Percentiles rank a stretch among this genome's conserved stretches.
Conservation (phyloP, 2,329 filamentous ascomycete species). For the Fusarium metavorans region DNA sequence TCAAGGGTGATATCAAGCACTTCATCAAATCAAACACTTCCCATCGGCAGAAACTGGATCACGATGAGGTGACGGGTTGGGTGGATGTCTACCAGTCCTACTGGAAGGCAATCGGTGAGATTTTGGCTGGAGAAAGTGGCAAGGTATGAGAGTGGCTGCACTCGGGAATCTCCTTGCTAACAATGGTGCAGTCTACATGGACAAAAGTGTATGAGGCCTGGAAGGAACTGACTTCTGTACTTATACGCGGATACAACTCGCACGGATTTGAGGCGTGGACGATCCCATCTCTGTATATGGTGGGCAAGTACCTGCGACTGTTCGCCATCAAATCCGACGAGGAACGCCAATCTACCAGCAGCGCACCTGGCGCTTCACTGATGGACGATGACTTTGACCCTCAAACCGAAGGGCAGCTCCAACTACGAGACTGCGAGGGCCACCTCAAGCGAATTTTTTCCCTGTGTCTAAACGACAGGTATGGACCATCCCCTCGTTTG, state of each 20-base stretch:
- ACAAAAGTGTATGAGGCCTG: slow-evolving; percentile 87
- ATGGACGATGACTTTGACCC: slow-evolving; percentile 87
- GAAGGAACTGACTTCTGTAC: slow-evolving; percentile 82
- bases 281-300: slow-evolving; percentile 88
- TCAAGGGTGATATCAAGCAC: slow-evolving; percentile 78
- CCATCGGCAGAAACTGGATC: slow-evolving; percentile 65
- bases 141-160: slow-evolving; percentile 46
- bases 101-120: slow-evolving; percentile 83
- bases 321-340: slow-evolving; percentile 94
- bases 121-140: slow-evolving; percentile 67
- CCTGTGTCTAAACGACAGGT: slow-evolving; percentile 91
- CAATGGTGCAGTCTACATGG: slow-evolving; percentile 70
- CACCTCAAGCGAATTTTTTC: slow-evolving; percentile 94
- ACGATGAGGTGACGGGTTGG: slow-evolving; percentile 83
- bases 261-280: slow-evolving; percentile 88
- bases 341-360: slow-evolving; percentile 60
- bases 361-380: slow-evolving; percentile 54
- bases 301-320: slow-evolving; percentile 85
- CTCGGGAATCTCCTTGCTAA: slow-evolving; percentile 23
- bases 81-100: slow-evolving; percentile 84
- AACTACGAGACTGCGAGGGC: slow-evolving; percentile 89
- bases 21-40: slow-evolving; percentile 73
- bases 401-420: slow-evolving; percentile 81
- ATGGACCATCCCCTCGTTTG: slow-evolving; percentile 44
- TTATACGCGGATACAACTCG: slow-evolving; percentile 85